Evolutionary conservation across 225 moss, liverwort and hornwort genomes (phyloP).

Genomic region (Ulota crispa): DNA sequence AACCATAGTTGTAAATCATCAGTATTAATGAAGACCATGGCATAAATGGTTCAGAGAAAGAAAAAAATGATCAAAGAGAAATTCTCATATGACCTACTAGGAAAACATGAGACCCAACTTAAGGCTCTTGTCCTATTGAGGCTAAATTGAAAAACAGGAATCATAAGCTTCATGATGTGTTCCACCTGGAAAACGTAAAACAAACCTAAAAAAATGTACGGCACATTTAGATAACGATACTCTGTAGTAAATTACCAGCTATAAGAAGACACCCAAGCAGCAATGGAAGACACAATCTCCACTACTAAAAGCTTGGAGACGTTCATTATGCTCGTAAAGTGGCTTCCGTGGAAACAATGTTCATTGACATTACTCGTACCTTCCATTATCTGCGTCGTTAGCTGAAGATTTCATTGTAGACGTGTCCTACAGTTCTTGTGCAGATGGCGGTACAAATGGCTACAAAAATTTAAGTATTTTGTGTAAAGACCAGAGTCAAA

Average conservation of each 20-base stretch:
- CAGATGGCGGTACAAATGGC: background rate
- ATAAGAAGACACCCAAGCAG: background rate
- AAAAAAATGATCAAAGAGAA: background rate
- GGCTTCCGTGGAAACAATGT: background rate
- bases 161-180: background rate
- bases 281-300: background rate
- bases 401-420: background rate
- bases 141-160: background rate
- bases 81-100: background rate
- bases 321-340: background rate
- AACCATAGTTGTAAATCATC: background rate
- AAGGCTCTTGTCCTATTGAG: background rate
- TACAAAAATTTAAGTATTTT: background rate
- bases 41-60: background rate
- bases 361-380: conserved; percentile 3
- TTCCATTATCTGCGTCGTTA: background rate
- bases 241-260: background rate
- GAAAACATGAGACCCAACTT: background rate
- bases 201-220: background rate
- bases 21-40: background rate
- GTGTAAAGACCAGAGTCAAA: background rate
- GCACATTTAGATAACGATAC: background rate
- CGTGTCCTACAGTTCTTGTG: conserved; percentile 7
- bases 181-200: background rate
- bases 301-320: background rate